Percentiles rank a stretch among this genome's conserved stretches.
phyloP scores from a whole-genome alignment of 2,329 filamentous ascomycete genomes.

The Verticillium zaregamsianum region DNA sequence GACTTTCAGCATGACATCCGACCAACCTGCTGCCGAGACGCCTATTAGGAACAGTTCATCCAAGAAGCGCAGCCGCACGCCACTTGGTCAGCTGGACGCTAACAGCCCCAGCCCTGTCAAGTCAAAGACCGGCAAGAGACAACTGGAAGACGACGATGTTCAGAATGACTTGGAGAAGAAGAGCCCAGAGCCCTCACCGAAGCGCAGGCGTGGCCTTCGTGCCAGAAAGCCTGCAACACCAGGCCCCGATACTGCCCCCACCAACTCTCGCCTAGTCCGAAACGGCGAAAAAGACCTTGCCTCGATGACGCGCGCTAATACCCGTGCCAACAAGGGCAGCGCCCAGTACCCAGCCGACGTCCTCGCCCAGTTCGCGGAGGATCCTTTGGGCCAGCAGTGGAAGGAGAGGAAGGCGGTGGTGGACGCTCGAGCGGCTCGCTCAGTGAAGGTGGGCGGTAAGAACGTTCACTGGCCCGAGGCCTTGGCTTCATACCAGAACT shows the following conservation, averaged over 20 bases:
- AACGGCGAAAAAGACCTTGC: conserved; percentile 38
- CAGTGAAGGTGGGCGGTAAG: conserved; percentile 14
- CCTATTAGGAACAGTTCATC: conserved; percentile 12
- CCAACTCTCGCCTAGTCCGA: conserved; percentile 14
- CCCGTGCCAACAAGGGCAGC: conserved; percentile 38
- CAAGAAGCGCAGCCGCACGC: conserved; percentile 16
- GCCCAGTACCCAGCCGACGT: conserved; percentile 26
- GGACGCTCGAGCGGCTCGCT: conserved; percentile 17
- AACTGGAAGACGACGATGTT: conserved; percentile 19
- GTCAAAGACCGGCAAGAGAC: conserved; percentile 22
- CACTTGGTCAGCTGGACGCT: conserved; percentile 27
- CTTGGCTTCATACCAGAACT: neutral
- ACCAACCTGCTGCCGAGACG: conserved; percentile 3
- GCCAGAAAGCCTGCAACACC: conserved; percentile 8
- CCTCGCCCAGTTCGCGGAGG: conserved; percentile 22
- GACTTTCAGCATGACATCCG: neutral
- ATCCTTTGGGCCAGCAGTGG: conserved; percentile 17
- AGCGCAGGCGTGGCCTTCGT: conserved; percentile 10
- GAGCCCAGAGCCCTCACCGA: neutral
- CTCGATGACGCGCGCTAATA: conserved; percentile 37
- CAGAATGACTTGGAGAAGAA: conserved; percentile 8
- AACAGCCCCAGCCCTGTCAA: conserved; percentile 35
- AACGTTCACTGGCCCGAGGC: conserved; percentile 27
- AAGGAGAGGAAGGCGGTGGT: conserved; percentile 21
- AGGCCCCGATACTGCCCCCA: neutral